Percentiles rank a stretch among this genome's conserved stretches.
phyloP scores from a whole-genome alignment of 768 basidiomycete species.

The Lactarius vividus region DNA sequence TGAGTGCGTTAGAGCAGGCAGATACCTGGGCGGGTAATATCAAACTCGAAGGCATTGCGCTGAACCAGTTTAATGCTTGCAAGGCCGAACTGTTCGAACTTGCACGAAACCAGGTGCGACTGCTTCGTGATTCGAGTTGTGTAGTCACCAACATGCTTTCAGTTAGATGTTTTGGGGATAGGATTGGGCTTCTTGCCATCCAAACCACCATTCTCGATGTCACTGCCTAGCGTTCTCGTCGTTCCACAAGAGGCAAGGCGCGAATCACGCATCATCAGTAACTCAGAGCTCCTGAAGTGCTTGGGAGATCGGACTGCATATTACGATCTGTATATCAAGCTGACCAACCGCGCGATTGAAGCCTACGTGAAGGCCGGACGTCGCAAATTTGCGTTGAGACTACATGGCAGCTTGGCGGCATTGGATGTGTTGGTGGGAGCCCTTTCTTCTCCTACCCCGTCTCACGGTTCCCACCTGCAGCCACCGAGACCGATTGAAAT shows the following conservation, averaged over 20 bases:
- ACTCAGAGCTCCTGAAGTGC: constrained; percentile 57
- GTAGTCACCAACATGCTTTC: constrained; percentile 10
- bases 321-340: constrained; percentile 69
- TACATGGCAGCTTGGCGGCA: constrained; percentile 84
- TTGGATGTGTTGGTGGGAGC: constrained; percentile 74
- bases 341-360: constrained; percentile 82
- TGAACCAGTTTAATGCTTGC: constrained; percentile 61
- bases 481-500: constrained; percentile 58
- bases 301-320: constrained; percentile 58
- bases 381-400: constrained; percentile 78
- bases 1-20: constrained; percentile 79
- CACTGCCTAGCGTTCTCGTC: constrained; percentile 33
- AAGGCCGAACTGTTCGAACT: constrained; percentile 90
- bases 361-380: constrained; percentile 81
- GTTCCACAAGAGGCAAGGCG: constrained; percentile 28
- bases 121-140: not conserved
- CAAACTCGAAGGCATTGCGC: constrained; percentile 46
- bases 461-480: constrained; percentile 40
- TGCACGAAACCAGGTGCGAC: constrained; percentile 70
- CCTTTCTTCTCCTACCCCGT: not conserved
- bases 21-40: constrained; percentile 62
- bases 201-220: constrained; percentile 67
- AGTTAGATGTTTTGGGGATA: constrained; percentile 89
- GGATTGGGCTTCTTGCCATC: constrained; percentile 66
- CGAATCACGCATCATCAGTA: constrained; percentile 46